Base-by-base conservation (phyloP, 2,329 filamentous ascomycete species). In the Claviceps arundinis region DNA sequence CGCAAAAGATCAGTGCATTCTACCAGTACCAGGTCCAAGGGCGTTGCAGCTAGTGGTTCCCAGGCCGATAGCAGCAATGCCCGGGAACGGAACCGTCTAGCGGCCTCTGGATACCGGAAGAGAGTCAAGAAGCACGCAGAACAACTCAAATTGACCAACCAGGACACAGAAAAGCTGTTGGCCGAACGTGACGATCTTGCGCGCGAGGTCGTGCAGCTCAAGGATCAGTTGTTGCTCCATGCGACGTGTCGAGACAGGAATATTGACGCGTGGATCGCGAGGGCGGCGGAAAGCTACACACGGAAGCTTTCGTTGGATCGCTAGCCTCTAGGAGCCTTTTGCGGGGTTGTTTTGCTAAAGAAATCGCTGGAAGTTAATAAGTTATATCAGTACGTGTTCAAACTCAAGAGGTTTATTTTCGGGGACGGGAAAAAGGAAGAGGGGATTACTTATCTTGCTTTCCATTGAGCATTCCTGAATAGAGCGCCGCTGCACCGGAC, bases 81-180 rank as follows among this genome's bases (percentile, higher is more conserved):
- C 5, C 52, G 48, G 2, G 52, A 53, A 26, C 48, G 52, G 17
- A 53, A 48, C 30, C 52, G 52, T n/a, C n/a, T 43, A 5, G 48
- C 52, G 6, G 52, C 52, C 4, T 48, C 37, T 24, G 48, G 48
- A 14, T 53, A 48, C 24, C 52, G 52, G 8, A 53, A 48, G 22
- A 24, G 44, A 1, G 26, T 17, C 37, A 53, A 53, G 42, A 44
- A 53, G 38, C 47, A 37, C 0, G 38, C 30, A 16, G 43, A 48
- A 16, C 38, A 47, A 30, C 52, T 53, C 4, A 48, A 47, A 16
- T 17, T 24, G 24, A 17, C 11, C 5, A 53, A 50, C 38, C 13
- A 19, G 22, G 37, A 41, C 26, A 30, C 26, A 7, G 26, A 30
- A 30, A 30, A 30, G 42, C 48, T 50, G 16, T 34, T 37, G 26